Base-by-base conservation (phyloP, 805 yeast species). In the Spathaspora arborariae region DNA sequence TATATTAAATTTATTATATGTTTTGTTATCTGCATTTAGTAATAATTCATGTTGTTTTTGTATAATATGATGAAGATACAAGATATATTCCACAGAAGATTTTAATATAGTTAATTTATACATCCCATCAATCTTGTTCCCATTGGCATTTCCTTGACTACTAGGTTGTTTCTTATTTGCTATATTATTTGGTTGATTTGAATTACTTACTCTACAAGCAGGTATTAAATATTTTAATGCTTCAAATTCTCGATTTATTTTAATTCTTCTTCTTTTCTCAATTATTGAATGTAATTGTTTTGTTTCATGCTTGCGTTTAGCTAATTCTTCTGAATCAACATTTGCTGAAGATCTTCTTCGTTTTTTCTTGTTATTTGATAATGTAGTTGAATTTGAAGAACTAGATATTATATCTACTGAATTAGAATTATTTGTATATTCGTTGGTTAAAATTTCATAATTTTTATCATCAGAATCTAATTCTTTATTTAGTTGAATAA, bases 211-310 rank as follows among this genome's bases (percentile, higher is more conserved):
- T 42, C 90, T 70, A 60, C 95, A 87, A 10, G 92, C 90, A 1
- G 96, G 96, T 15, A 88, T 82, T 44, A 88, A 64, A 56, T 76
- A 81, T 59, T 87, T 85, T 52, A 88, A 74, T 1, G 91, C 88
- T 59, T 86, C 94, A 59, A 86, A 88, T 63, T 88, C 94, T 45
- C 90, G 70, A 62, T 88, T 88, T 73, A 88, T 85, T 58, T 85
- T 85, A 44, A 84, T 78, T 50, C 96, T 69, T 54, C 96, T 74
- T 55, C 87, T 78, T 57, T 88, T 84, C 62, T 88, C 96, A 49
- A 88, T 88, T 36, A 85, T 82, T 2, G 90, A 82, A 61, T 88
- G 96, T 35, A 70, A 60, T 54, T 71, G 76, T 49, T 70, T 72
- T 1, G 75, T 72, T 52, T 72, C 76, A 39, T 62, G 59, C 45